Evolutionary conservation across 768 basidiomycete species (phyloP).

Genomic region (Albatrellus ellisii): DNA sequence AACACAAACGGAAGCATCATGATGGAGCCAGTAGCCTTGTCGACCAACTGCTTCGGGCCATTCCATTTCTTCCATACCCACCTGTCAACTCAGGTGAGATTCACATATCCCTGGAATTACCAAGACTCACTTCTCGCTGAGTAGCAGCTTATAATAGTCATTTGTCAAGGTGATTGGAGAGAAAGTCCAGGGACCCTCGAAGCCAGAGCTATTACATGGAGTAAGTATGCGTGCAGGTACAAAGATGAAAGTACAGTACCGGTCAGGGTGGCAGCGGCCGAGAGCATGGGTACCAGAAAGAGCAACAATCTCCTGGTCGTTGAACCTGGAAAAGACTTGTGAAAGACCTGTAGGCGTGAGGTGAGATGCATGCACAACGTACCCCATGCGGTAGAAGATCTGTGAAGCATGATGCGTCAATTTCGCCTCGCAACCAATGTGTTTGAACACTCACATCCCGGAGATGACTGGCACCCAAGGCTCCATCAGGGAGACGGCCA

Average conservation of each 20-base stretch:
- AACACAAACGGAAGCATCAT: slow-evolving; percentile 90
- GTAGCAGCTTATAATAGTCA: slow-evolving; percentile 76
- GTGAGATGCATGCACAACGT: slow-evolving; percentile 9
- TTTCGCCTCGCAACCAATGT: background rate
- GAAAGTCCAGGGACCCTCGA: slow-evolving; percentile 92
- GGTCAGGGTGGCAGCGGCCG: slow-evolving; percentile 84
- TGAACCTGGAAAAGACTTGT: slow-evolving; percentile 36
- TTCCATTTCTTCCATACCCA: slow-evolving; percentile 96
- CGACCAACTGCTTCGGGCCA: slow-evolving; percentile 88
- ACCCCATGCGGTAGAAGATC: slow-evolving; percentile 90
- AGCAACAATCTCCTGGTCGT: slow-evolving; percentile 95
- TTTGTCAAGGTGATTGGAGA: slow-evolving; percentile 82
- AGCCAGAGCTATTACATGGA: slow-evolving; percentile 36
- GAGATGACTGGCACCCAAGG: slow-evolving; percentile 75
- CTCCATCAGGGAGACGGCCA: slow-evolving; percentile 81
- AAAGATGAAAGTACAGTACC: background rate
- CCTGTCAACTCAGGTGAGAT: slow-evolving; percentile 17
- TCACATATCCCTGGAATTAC: background rate
- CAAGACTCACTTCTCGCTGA: slow-evolving; percentile 59
- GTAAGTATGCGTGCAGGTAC: slow-evolving; percentile 15
- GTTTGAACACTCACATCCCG: slow-evolving; percentile 39
- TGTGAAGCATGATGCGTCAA: slow-evolving; percentile 12
- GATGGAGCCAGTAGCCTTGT: slow-evolving; percentile 75
- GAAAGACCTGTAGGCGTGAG: background rate
- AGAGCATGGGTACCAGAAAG: slow-evolving; percentile 91